Evolutionary conservation across 306 rosid species (phyloP).

Genomic region (Ziziphus jujuba): DNA sequence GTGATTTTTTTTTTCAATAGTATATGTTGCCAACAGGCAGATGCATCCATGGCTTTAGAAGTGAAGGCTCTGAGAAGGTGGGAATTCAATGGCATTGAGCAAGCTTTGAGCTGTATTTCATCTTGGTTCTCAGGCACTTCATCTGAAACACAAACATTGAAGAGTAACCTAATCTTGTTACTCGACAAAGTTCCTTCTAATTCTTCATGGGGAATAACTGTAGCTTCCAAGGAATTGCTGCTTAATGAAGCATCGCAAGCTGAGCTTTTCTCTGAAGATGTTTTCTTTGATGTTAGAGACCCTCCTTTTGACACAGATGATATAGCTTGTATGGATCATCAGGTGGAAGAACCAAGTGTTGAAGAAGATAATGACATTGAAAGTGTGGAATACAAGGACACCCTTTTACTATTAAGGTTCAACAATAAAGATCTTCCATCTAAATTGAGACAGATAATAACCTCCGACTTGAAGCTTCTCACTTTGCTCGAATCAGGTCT

Average conservation of each 20-base stretch:
- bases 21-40: conserved; percentile 8
- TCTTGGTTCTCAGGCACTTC: conserved; percentile 13
- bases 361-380: neutral
- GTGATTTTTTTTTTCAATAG: neutral
- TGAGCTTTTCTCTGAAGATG: neutral
- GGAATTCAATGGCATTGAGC: conserved; percentile 16
- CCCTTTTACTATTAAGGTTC: conserved; percentile 13
- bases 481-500: conserved; percentile 15
- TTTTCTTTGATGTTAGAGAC: conserved; percentile 7
- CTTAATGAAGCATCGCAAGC: neutral
- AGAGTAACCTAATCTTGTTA: conserved; percentile 2
- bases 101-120: conserved; percentile 15
- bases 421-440: conserved; percentile 12
- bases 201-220: neutral
- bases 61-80: conserved; percentile 14
- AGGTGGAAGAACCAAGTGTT: conserved; percentile 7
- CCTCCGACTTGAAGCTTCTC: conserved; percentile 12
- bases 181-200: conserved; percentile 1
- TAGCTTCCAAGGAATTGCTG: neutral
- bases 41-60: conserved; percentile 13
- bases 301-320: neutral
- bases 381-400: neutral
- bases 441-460: conserved; percentile 2
- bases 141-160: neutral
- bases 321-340: neutral